phyloP scores from a whole-genome alignment of 805 yeast species.

The Kuraishia cidri region DNA sequence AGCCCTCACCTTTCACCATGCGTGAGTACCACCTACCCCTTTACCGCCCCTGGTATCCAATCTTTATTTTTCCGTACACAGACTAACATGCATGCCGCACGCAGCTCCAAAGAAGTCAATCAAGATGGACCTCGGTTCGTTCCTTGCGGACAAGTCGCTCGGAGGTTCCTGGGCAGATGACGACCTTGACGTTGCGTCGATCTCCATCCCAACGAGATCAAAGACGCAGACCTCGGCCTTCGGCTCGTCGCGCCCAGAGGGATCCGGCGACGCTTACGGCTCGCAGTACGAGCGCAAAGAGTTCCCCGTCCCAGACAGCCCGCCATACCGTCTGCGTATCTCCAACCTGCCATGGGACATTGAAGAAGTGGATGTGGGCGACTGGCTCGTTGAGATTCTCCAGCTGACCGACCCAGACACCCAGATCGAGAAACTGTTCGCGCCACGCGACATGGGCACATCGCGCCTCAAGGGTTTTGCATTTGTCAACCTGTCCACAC shows the following conservation, averaged over 20 bases:
- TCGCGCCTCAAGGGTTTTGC: constrained; percentile 57
- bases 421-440: constrained; percentile 53
- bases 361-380: constrained; percentile 51
- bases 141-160: constrained; percentile 67
- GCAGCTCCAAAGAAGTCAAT: constrained; percentile 25
- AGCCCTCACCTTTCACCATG: too few relatives aligned
- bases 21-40: too few relatives aligned
- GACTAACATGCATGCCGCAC: constrained; percentile 1
- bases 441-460: constrained; percentile 62
- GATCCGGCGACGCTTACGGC: not conserved
- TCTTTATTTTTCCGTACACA: not conserved
- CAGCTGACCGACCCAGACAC: constrained; percentile 36
- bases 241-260: not conserved
- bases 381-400: constrained; percentile 50
- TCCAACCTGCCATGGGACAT: constrained; percentile 81
- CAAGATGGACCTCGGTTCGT: constrained; percentile 83
- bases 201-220: constrained; percentile 37
- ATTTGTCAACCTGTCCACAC: constrained; percentile 38
- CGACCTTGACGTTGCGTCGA: constrained; percentile 62
- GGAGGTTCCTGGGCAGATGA: constrained; percentile 87
- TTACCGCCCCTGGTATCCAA: too few relatives aligned
- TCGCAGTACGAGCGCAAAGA: constrained; percentile 48
- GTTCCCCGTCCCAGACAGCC: constrained; percentile 80
- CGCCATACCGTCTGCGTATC: constrained; percentile 90
- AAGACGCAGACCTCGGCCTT: constrained; percentile 13